Evolutionary conservation across 2,329 filamentous ascomycete genomes (phyloP).

Genomic region (Fusarium sarcochroum): DNA sequence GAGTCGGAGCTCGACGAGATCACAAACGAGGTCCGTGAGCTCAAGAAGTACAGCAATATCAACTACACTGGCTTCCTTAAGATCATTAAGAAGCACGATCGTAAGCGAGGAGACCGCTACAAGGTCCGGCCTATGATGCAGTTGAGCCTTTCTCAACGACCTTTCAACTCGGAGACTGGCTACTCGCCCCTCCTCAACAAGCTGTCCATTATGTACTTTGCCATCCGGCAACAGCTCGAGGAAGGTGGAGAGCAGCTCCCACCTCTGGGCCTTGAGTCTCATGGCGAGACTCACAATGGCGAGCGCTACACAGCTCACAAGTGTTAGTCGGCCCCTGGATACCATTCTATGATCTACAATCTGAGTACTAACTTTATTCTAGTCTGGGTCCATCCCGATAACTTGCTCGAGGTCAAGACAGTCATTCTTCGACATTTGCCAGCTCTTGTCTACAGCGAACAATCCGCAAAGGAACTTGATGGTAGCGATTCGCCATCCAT

Average conservation of each 20-base stretch:
- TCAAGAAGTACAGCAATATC: slow-evolving; percentile 94
- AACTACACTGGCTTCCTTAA: slow-evolving; percentile 99
- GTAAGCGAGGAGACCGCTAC: slow-evolving; percentile 88
- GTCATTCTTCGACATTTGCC: slow-evolving; percentile 92
- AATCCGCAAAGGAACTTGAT: slow-evolving; percentile 85
- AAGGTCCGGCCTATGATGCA: slow-evolving; percentile 92
- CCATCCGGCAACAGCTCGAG: slow-evolving; percentile 87
- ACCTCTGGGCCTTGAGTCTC: slow-evolving; percentile 64
- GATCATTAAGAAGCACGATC: slow-evolving; percentile 99
- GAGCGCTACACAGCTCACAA: slow-evolving; percentile 89
- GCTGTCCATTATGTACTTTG: slow-evolving; percentile 95
- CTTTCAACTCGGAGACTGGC: slow-evolving; percentile 92
- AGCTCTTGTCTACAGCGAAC: slow-evolving; percentile 92
- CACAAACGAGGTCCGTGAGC: slow-evolving; percentile 89
- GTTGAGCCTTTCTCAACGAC: slow-evolving; percentile 86
- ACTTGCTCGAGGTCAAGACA: slow-evolving; percentile 96
- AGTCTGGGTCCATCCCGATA: slow-evolving; percentile 97
- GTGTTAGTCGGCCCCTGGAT: slow-evolving; percentile 66
- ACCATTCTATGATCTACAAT: neutral
- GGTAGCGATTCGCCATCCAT: slow-evolving; percentile 88
- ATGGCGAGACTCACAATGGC: slow-evolving; percentile 71
- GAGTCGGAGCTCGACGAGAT: slow-evolving; percentile 87
- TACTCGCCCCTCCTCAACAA: slow-evolving; percentile 92
- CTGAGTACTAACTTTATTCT: slow-evolving; percentile 17
- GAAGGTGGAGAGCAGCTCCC: slow-evolving; percentile 58